A percentile compares a stretch with the other conserved stretches of the same genome.
Evolutionary conservation across 257 asterid genomes (phyloP).

Genomic region (Ilex aquifolium): DNA sequence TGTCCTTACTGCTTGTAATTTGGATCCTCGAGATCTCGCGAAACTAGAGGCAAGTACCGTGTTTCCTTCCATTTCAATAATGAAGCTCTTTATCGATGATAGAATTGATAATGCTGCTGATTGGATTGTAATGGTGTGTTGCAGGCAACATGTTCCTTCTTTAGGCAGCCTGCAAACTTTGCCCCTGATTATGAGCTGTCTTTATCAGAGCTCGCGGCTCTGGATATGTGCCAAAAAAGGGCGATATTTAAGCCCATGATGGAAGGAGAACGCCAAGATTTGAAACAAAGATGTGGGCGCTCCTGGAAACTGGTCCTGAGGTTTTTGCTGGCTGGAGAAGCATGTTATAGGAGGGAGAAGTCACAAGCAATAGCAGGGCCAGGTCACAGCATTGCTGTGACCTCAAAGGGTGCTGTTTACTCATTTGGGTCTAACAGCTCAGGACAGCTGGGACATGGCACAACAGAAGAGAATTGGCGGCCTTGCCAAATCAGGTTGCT

Average conservation of each 20-base stretch:
- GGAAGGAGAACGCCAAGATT: conserved; percentile 39
- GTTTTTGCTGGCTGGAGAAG: conserved; percentile 88
- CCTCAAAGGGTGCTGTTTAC: conserved; percentile 70
- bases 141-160: conserved; percentile 95
- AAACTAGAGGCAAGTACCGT: conserved; percentile 86
- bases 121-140: conserved; percentile 24
- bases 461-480: conserved; percentile 58
- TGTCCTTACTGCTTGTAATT: conserved; percentile 77
- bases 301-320: conserved; percentile 94
- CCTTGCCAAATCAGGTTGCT: conserved; percentile 75
- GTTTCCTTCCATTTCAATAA: conserved; percentile 6
- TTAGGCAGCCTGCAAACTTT: conserved; percentile 80
- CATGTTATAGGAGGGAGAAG: conserved; percentile 81
- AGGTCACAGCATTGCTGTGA: conserved; percentile 94
- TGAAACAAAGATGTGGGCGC: conserved; percentile 83
- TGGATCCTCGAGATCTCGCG: conserved; percentile 92
- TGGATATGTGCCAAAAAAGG: conserved; percentile 91
- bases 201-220: conserved; percentile 95
- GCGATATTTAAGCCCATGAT: conserved; percentile 91
- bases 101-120: conserved; percentile 76
- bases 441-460: conserved; percentile 97
- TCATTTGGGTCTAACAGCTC: conserved; percentile 89
- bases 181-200: conserved; percentile 83
- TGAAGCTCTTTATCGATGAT: conserved; percentile 9
- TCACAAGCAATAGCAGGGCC: conserved; percentile 99